These are phyloP conservation scores for Pseudogymnoascus sp. DNA, from an alignment of 2,329 filamentous ascomycete species.

Conservation along the genomic window DNA sequence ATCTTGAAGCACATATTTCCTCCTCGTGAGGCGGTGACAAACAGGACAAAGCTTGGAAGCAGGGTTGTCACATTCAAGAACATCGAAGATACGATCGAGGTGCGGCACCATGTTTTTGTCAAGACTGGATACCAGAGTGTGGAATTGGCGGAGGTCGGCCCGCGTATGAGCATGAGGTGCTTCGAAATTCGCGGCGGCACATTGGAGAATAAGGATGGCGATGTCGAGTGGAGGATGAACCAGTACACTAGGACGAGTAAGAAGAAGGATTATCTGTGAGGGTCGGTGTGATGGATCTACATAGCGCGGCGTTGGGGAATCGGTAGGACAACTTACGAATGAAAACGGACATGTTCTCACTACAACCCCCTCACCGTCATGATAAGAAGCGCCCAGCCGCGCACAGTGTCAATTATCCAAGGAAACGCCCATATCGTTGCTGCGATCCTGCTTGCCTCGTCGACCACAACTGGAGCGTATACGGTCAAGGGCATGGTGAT, in stretches of 20 bases:
- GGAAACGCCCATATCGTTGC: constrained; percentile 17
- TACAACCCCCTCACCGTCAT: constrained; percentile 6
- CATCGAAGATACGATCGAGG: constrained; percentile 86
- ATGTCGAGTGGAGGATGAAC: constrained; percentile 92
- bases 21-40: constrained; percentile 67
- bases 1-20: constrained; percentile 93
- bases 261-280: constrained; percentile 91
- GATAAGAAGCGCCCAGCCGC: constrained; percentile 14
- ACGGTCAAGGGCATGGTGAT: background rate
- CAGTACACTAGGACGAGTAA: constrained; percentile 88
- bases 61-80: constrained; percentile 92
- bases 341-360: constrained; percentile 11
- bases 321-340: constrained; percentile 15
- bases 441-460: constrained; percentile 15
- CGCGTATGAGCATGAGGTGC: constrained; percentile 91
- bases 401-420: constrained; percentile 13
- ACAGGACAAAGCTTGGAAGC: constrained; percentile 68
- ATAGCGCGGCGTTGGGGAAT: constrained; percentile 29
- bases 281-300: constrained; percentile 18
- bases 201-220: constrained; percentile 86
- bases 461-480: constrained; percentile 2
- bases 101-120: constrained; percentile 90
- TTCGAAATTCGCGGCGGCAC: constrained; percentile 92
- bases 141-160: constrained; percentile 81
- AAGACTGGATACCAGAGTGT: constrained; percentile 84